phyloP scores from a whole-genome alignment of 148 eudicot genomes.

The Diospyros lotus region DNA sequence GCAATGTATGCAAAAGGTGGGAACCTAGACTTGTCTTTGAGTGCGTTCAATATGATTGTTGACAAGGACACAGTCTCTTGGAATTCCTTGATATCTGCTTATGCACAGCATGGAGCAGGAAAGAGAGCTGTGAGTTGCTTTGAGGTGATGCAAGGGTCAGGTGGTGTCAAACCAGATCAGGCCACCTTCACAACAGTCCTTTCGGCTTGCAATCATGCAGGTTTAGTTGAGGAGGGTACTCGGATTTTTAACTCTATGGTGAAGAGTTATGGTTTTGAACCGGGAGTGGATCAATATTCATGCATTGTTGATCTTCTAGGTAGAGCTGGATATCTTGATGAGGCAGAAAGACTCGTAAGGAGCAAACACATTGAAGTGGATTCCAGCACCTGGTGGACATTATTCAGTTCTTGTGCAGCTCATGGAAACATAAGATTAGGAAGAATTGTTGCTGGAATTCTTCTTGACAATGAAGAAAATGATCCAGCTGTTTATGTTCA shows the following conservation, averaged over 20 bases:
- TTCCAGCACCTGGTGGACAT: constrained; percentile 57
- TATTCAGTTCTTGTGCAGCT: constrained; percentile 65
- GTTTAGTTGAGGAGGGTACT: constrained; percentile 58
- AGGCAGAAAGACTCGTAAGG: constrained; percentile 47
- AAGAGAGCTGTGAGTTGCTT: constrained; percentile 48
- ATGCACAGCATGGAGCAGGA: constrained; percentile 61
- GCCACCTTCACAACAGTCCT: constrained; percentile 66
- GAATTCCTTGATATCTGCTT: constrained; percentile 76
- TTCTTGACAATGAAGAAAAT: constrained; percentile 41
- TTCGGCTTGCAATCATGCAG: constrained; percentile 88
- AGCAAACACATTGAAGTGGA: constrained; percentile 27
- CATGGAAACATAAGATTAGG: constrained; percentile 62
- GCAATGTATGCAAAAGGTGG: constrained; percentile 70
- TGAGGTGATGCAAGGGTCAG: constrained; percentile 40
- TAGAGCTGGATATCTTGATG: constrained; percentile 70
- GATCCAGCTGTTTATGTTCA: constrained; percentile 61
- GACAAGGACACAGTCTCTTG: constrained; percentile 53
- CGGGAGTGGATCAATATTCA: constrained; percentile 54
- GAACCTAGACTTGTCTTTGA: constrained; percentile 34
- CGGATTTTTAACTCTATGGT: constrained; percentile 60
- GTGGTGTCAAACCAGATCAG: constrained; percentile 46
- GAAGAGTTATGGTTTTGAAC: constrained; percentile 42
- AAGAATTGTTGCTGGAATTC: constrained; percentile 53
- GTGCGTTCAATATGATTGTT: constrained; percentile 47
- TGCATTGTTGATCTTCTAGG: constrained; percentile 73